These are phyloP conservation scores for Polyplosphaeria fusca DNA, from an alignment of 495 filamentous ascomycete species.

Conservation along the genomic window DNA sequence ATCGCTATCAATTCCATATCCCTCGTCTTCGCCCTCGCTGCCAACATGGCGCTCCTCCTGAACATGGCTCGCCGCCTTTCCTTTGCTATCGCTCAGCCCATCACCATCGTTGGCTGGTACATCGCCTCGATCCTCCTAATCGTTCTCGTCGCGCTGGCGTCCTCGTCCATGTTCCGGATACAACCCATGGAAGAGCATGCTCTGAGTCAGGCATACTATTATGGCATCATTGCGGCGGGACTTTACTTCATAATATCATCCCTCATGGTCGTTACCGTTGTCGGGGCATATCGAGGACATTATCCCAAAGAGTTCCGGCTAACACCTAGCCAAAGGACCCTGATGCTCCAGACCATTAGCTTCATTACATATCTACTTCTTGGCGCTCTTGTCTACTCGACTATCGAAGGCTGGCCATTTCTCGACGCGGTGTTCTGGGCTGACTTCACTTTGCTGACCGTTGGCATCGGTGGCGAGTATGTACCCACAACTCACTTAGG, in stretches of 20 bases:
- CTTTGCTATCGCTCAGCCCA: conserved; percentile 59
- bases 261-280: conserved; percentile 66
- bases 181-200: conserved; percentile 47
- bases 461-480: conserved; percentile 71
- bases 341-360: conserved; percentile 85
- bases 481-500: conserved; percentile 60
- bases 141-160: conserved; percentile 55
- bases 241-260: conserved; percentile 73
- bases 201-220: conserved; percentile 75
- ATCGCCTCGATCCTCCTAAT: conserved; percentile 65
- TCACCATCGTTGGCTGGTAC: conserved; percentile 65
- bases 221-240: conserved; percentile 70
- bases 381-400: conserved; percentile 67
- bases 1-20: conserved; percentile 71
- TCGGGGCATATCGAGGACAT: conserved; percentile 60
- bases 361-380: conserved; percentile 72
- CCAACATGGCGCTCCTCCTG: conserved; percentile 70
- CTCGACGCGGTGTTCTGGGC: conserved; percentile 81
- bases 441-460: conserved; percentile 78
- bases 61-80: conserved; percentile 66
- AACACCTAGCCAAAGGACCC: conserved; percentile 69
- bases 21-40: conserved; percentile 63
- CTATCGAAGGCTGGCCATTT: conserved; percentile 73
- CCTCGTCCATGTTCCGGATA: conserved; percentile 48
- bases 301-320: conserved; percentile 69